Conservation (phyloP, 805 yeast species). For the Yarrowia yakushimensis region DNA sequence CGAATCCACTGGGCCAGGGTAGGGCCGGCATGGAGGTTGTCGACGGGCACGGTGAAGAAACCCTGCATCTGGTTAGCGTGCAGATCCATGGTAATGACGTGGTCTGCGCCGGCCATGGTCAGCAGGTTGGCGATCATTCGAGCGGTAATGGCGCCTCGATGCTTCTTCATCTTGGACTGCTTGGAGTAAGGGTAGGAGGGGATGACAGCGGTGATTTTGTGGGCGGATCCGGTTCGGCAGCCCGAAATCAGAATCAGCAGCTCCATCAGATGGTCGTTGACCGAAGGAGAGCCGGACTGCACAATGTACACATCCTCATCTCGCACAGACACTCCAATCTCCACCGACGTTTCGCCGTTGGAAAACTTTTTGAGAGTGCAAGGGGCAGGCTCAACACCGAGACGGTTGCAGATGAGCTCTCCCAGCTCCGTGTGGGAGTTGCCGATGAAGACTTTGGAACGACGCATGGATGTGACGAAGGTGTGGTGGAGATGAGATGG, state of each 20-base stretch:
- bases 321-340: conserved; percentile 89
- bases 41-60: conserved; percentile 94
- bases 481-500: neutral
- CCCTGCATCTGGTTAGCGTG: conserved; percentile 99
- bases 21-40: conserved; percentile 94
- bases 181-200: conserved; percentile 98
- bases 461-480: conserved; percentile 60
- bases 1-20: conserved; percentile 94
- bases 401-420: conserved; percentile 76
- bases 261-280: conserved; percentile 96
- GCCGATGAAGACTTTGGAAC: conserved; percentile 95
- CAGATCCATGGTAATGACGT: conserved; percentile 94
- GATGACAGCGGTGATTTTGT: conserved; percentile 91
- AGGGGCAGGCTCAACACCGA: conserved; percentile 93
- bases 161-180: conserved; percentile 97
- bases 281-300: conserved; percentile 81
- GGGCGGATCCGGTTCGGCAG: conserved; percentile 97
- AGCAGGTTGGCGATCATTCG: conserved; percentile 92
- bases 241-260: conserved; percentile 88
- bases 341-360: conserved; percentile 96
- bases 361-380: conserved; percentile 88
- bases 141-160: conserved; percentile 98
- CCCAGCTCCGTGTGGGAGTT: conserved; percentile 96
- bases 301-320: conserved; percentile 95
- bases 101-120: conserved; percentile 99